These are phyloP conservation scores for Akebia trifoliata DNA, from an alignment of 164 flowering plant genomes.

Conservation along the genomic window DNA sequence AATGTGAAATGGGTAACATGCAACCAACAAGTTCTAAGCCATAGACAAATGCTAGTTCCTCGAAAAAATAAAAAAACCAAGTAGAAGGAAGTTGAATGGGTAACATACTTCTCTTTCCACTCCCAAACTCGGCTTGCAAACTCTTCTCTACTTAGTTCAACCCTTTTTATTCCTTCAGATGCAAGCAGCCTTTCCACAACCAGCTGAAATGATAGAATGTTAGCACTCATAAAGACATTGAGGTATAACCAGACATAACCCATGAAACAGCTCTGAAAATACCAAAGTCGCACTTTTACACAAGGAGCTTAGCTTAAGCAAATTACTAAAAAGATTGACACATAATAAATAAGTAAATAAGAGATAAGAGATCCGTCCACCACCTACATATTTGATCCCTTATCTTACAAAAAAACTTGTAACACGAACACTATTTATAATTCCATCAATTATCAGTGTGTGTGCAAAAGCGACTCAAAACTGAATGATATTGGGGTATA, in stretches of 20 bases:
- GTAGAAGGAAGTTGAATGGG: not conserved
- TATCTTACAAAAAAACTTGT: too few relatives aligned
- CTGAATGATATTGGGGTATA: too few relatives aligned
- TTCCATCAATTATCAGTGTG: too few relatives aligned
- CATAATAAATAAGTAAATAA: not conserved
- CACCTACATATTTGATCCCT: too few relatives aligned
- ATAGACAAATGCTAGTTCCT: not conserved
- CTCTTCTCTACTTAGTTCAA: conserved; percentile 76
- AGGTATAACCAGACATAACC: not conserved
- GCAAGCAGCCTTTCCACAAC: conserved; percentile 95
- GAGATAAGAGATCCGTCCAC: too few relatives aligned
- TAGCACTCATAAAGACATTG: too few relatives aligned
- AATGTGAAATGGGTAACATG: not conserved
- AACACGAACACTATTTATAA: too few relatives aligned
- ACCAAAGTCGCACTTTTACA: too few relatives aligned
- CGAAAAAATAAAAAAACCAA: not conserved
- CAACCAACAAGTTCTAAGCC: not conserved
- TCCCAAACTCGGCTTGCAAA: conserved; percentile 84
- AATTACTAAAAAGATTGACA: not conserved
- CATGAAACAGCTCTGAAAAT: not conserved
- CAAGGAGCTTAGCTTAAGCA: too few relatives aligned
- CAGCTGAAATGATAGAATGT: conserved; percentile 43
- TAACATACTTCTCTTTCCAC: conserved; percentile 91
- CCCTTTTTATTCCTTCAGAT: conserved; percentile 81
- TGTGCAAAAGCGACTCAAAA: too few relatives aligned